Base-by-base conservation (phyloP, 306 rosid genomes). In the Parietaria judaica region DNA sequence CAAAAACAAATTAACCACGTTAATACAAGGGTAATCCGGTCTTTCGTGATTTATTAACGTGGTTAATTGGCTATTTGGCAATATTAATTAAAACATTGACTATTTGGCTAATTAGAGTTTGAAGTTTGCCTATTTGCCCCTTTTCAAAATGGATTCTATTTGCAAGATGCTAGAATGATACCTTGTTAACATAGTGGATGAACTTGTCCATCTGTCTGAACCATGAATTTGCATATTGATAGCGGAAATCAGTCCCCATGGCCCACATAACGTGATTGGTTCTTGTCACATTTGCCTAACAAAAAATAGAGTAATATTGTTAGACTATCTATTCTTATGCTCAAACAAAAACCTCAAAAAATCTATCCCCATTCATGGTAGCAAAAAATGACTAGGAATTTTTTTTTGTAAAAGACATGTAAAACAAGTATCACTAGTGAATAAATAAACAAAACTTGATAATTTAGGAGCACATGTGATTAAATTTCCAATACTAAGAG, bases 141-240 rank as follows among this genome's bases (percentile, higher is more conserved):
- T n/a, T n/a, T n/a, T n/a, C 58, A 48, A n/a, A 39, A 36, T 38
- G 12, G 35, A 36, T 36, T 54, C 67, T 31, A 7, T 14, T 46
- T 50, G 9, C 4, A 38, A 48, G 14, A 13, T n/a, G 36, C 17
- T 7, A 16, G 36, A 61, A 6, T 34, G 34, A 4, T 46, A 90
- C 97, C 88, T 81, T 81, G 76, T 90, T 90, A 74, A 84, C 88
- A 53, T 90, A 87, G 79, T 87, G 97, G 73, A 90, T 84, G 74
- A 90, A 90, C 78, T 90, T 90, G 79, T 90, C 97, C 88, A 90
- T 90, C 76, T 90, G 97, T 76, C 90, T 84, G 84, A 90, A 90
- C 97, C 97, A 90, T 14, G 97, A 80, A 74, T 84, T 80, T 64
- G 88, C 95, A 74, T 87, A 90, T 68, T 90, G 97, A 82, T 79